Conservation (phyloP, 1,284 basidiomycete species). For the Irpex sp. region DNA sequence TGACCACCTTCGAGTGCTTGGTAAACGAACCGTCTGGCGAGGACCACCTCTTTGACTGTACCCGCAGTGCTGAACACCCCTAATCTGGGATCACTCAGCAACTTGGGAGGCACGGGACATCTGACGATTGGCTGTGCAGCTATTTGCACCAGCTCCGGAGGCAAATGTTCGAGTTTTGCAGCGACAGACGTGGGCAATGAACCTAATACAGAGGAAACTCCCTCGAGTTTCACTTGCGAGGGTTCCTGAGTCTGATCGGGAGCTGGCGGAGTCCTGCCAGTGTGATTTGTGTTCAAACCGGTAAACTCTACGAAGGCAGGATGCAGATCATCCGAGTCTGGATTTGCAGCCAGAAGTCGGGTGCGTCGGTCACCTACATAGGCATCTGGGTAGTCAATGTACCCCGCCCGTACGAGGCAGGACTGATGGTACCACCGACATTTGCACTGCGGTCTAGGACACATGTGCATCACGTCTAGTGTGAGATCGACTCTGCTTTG, state of each 20-base stretch:
- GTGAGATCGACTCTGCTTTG: neutral
- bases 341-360: conserved; percentile 22
- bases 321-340: conserved; percentile 12
- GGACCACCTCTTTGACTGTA: conserved; percentile 24
- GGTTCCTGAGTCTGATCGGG: neutral
- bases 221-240: neutral
- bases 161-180: neutral
- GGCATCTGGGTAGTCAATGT: conserved; percentile 5
- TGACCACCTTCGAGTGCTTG: conserved; percentile 6
- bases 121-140: conserved; percentile 24
- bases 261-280: neutral
- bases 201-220: neutral
- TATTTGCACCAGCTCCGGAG: conserved; percentile 13
- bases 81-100: conserved; percentile 1
- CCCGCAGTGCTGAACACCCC: conserved; percentile 20
- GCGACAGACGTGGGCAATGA: neutral
- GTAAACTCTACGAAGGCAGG: conserved; percentile 9
- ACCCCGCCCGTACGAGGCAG: conserved; percentile 14
- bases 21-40: conserved; percentile 26
- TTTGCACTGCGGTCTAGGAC: conserved; percentile 19
- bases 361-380: conserved; percentile 14
- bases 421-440: conserved; percentile 22
- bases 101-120: neutral
- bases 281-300: neutral
- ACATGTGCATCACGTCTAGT: conserved; percentile 23